Conservation (phyloP, 2,329 filamentous ascomycete species). For the Fusarium tuaranense region DNA sequence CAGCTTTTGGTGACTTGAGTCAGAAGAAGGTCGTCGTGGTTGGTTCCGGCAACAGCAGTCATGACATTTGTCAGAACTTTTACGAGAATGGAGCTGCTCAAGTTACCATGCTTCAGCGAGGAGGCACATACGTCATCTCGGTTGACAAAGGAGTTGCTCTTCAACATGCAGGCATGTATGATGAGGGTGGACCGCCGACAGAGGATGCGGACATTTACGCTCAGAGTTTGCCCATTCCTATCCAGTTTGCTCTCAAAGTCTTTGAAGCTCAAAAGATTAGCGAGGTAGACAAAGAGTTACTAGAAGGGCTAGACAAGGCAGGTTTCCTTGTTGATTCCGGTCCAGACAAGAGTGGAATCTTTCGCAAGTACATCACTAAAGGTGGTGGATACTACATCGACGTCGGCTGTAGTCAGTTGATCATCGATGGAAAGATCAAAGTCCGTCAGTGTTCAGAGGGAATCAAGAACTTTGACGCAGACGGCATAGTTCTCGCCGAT, state of each 20-base stretch:
- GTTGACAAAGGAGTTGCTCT: constrained; percentile 51
- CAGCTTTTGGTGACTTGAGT: constrained; percentile 17
- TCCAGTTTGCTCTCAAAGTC: constrained; percentile 57
- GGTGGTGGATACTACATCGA: constrained; percentile 59
- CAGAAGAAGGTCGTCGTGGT: constrained; percentile 60
- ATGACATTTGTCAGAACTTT: constrained; percentile 64
- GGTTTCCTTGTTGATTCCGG: constrained; percentile 69
- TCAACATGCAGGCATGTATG: constrained; percentile 55
- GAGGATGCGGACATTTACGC: constrained; percentile 62
- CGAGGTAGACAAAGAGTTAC: constrained; percentile 51
- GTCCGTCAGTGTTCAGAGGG: constrained; percentile 46
- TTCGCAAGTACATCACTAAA: constrained; percentile 48
- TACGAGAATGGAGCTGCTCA: constrained; percentile 58
- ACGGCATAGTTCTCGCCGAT: constrained; percentile 45
- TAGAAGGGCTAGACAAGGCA: constrained; percentile 59
- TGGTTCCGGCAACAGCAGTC: constrained; percentile 61
- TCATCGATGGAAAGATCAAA: constrained; percentile 56
- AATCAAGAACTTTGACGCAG: constrained; percentile 47
- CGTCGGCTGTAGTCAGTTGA: constrained; percentile 53
- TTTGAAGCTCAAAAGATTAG: constrained; percentile 55
- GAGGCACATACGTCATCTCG: constrained; percentile 62
- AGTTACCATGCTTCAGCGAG: constrained; percentile 66
- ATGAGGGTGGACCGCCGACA: constrained; percentile 53
- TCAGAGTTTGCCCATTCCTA: constrained; percentile 13
- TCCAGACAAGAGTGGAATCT: constrained; percentile 63